A percentile compares a stretch with the other conserved stretches of the same genome.
Evolutionary conservation across 805 yeast species (phyloP).

Genomic region (Cyberlindnera misumaiensis): DNA sequence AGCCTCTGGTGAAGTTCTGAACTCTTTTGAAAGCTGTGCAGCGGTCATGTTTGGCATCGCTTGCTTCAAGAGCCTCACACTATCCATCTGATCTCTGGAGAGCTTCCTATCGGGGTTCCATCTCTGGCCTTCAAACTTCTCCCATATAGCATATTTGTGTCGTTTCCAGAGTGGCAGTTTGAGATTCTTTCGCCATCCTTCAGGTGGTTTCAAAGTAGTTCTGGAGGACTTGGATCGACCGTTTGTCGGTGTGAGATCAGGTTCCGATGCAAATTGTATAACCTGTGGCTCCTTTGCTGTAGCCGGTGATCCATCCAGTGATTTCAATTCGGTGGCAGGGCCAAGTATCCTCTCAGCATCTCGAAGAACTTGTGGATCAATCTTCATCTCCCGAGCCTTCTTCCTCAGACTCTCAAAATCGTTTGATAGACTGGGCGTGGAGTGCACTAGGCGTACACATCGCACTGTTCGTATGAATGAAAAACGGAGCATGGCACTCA

Average conservation of each 20-base stretch:
- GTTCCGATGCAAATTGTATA: no score
- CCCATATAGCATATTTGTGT: slow-evolving; percentile 55
- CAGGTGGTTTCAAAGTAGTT: slow-evolving; percentile 25
- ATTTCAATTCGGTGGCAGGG: background rate
- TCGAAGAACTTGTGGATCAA: slow-evolving; percentile 3
- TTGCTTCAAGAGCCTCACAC: slow-evolving; percentile 48
- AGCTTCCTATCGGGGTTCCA: slow-evolving; percentile 68
- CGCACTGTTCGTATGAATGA: no score
- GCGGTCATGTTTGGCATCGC: slow-evolving; percentile 56
- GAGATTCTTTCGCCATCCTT: slow-evolving; percentile 36
- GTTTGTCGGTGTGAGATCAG: background rate
- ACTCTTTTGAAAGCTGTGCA: slow-evolving; percentile 53
- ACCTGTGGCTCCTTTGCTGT: background rate
- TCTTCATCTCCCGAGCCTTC: background rate
- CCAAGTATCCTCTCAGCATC: slow-evolving; percentile 1
- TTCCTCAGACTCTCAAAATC: slow-evolving; percentile 1
- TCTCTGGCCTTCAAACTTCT: slow-evolving; percentile 47
- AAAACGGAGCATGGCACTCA: no score
- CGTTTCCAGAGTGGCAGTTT: slow-evolving; percentile 61
- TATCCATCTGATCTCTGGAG: slow-evolving; percentile 62
- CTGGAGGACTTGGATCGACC: slow-evolving; percentile 14
- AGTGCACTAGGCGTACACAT: no score
- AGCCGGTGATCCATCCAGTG: background rate
- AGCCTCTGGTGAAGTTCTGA: slow-evolving; percentile 73
- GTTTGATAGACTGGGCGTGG: background rate